These are phyloP conservation scores for Hortiboletus flavorubellus DNA, from an alignment of 768 basidiomycete genomes.

Conservation along the genomic window DNA sequence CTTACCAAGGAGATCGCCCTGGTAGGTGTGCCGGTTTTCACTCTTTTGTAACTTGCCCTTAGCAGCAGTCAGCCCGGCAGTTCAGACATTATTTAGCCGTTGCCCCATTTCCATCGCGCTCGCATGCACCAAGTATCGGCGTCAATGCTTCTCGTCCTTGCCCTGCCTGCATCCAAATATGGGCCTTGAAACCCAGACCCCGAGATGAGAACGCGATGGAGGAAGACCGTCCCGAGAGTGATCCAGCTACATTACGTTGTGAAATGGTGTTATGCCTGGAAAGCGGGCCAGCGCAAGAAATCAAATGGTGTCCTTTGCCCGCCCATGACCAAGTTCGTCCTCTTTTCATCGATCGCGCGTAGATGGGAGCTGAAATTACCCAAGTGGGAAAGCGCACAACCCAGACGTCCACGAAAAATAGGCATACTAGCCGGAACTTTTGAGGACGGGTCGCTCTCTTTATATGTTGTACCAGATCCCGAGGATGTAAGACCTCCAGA, in stretches of 20 bases:
- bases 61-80: constrained; percentile 39
- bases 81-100: constrained; percentile 83
- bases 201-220: constrained; percentile 10
- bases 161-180: constrained; percentile 80
- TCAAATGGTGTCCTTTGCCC: constrained; percentile 94
- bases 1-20: constrained; percentile 52
- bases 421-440: constrained; percentile 85
- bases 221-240: constrained; percentile 23
- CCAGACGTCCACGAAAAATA: constrained; percentile 50
- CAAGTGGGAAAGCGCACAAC: constrained; percentile 23
- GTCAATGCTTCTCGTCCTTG: constrained; percentile 51
- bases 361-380: neutral
- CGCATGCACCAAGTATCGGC: constrained; percentile 66
- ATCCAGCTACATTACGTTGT: constrained; percentile 50
- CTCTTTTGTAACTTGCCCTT: neutral
- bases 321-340: constrained; percentile 57
- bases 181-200: constrained; percentile 48
- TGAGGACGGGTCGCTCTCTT: constrained; percentile 78
- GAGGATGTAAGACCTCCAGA: constrained; percentile 37
- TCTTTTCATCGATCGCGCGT: neutral
- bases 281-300: constrained; percentile 70
- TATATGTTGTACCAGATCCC: constrained; percentile 82
- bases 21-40: constrained; percentile 35
- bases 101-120: constrained; percentile 63
- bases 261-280: constrained; percentile 86